Conservation (phyloP, 2,329 filamentous ascomycete species). For the Leptographium wingfieldii region DNA sequence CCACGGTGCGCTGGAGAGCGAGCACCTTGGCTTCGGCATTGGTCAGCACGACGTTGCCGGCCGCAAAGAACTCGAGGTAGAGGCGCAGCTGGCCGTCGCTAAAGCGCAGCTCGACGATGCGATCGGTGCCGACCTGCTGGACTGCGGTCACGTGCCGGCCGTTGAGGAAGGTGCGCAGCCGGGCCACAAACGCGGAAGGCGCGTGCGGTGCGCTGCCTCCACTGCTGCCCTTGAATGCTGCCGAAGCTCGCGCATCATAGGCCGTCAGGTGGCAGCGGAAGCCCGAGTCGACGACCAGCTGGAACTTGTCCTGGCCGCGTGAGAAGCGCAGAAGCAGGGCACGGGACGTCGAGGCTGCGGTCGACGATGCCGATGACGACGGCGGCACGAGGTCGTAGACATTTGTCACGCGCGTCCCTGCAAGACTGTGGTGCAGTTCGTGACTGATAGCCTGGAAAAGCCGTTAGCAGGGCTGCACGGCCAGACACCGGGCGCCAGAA, state of each 20-base stretch:
- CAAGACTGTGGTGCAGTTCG: slow-evolving; percentile 69
- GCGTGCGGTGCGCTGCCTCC: slow-evolving; percentile 22
- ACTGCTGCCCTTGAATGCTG: slow-evolving; percentile 26
- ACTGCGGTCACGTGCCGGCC: slow-evolving; percentile 73
- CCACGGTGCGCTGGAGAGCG: slow-evolving; percentile 49
- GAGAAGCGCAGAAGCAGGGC: slow-evolving; percentile 95
- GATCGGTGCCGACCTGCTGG: slow-evolving; percentile 79
- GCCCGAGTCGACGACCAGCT: slow-evolving; percentile 84
- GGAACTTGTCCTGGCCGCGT: slow-evolving; percentile 77
- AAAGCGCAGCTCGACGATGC: slow-evolving; percentile 85
- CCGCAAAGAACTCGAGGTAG: slow-evolving; percentile 89
- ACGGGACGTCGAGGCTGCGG: slow-evolving; percentile 39
- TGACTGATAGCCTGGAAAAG: slow-evolving; percentile 69
- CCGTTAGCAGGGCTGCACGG: neutral
- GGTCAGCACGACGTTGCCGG: slow-evolving; percentile 88
- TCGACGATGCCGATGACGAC: neutral
- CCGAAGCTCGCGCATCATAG: slow-evolving; percentile 70
- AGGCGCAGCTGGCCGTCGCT: slow-evolving; percentile 81
- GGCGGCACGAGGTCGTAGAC: slow-evolving; percentile 65
- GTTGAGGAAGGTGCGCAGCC: slow-evolving; percentile 78
- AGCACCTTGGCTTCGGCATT: slow-evolving; percentile 75
- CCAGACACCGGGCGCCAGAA: neutral
- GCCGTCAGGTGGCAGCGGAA: slow-evolving; percentile 92
- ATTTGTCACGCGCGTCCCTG: slow-evolving; percentile 73
- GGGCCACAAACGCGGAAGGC: slow-evolving; percentile 74